These are phyloP conservation scores for Sugiyamaella valdiviana DNA, from an alignment of 805 yeast species.

Conservation along the genomic window DNA sequence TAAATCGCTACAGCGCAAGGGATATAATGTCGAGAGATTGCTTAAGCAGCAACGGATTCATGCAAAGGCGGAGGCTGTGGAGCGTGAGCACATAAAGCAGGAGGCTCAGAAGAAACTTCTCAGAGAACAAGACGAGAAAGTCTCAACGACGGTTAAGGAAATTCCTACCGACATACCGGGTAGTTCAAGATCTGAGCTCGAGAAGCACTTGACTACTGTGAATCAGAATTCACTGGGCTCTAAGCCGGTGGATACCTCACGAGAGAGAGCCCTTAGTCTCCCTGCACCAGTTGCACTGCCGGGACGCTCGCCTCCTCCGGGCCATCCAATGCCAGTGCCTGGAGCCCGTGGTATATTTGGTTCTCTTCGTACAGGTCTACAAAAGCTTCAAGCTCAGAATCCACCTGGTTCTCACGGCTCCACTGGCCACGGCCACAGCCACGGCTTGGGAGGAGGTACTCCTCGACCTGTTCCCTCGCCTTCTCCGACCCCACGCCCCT, in stretches of 20 bases:
- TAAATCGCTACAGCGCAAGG: slow-evolving; percentile 30
- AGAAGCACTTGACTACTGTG: background rate
- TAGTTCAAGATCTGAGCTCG: background rate
- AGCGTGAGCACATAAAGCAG: slow-evolving; percentile 14
- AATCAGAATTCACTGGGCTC: too few species aligned
- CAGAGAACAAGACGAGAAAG: slow-evolving; percentile 8
- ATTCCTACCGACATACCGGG: too few species aligned
- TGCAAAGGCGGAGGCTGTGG: slow-evolving; percentile 17
- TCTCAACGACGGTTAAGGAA: background rate
- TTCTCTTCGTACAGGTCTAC: background rate
- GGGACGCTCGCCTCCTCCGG: background rate
- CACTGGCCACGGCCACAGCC: too few species aligned
- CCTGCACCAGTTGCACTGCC: background rate
- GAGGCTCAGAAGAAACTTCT: slow-evolving; percentile 7
- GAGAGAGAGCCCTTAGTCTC: too few species aligned
- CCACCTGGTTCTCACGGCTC: too few species aligned
- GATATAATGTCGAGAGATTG: slow-evolving; percentile 34
- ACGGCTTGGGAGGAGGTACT: too few species aligned
- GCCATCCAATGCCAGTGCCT: background rate
- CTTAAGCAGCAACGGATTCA: slow-evolving; percentile 18
- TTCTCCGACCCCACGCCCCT: too few species aligned
- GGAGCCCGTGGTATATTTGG: background rate
- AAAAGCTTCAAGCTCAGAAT: background rate
- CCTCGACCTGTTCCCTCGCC: too few species aligned
- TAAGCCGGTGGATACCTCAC: too few species aligned